Percentiles rank a stretch among this genome's conserved stretches.
These are phyloP conservation scores for Talinum fruticosum DNA, from an alignment of 148 eudicot genomes.

Conservation along the genomic window DNA sequence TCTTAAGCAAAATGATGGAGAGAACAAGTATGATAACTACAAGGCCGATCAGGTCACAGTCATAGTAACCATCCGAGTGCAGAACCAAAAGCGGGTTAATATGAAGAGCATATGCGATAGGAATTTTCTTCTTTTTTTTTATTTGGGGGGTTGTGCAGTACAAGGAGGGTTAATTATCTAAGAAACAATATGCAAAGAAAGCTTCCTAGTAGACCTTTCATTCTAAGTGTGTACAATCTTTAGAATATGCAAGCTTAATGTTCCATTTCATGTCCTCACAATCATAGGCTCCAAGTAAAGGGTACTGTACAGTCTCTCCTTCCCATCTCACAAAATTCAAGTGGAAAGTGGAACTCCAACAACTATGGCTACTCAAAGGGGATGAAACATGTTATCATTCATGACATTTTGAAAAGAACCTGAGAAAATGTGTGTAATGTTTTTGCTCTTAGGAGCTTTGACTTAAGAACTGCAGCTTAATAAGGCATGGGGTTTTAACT, in stretches of 20 bases:
- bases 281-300: neutral
- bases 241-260: no score
- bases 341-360: neutral
- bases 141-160: no score
- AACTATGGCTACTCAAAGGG: neutral
- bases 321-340: neutral
- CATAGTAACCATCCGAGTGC: neutral
- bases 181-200: neutral
- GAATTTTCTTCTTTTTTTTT: no score
- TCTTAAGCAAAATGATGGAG: neutral
- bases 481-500: neutral
- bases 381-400: neutral
- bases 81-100: neutral
- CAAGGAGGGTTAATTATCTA: neutral
- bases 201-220: neutral
- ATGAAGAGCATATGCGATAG: neutral
- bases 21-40: neutral
- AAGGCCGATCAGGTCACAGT: neutral
- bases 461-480: neutral
- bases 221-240: no score
- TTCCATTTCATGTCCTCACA: neutral
- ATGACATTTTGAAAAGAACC: no score
- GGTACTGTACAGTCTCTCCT: neutral
- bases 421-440: no score
- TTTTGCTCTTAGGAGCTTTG: no score